Evolutionary conservation across 192 early-diverging fungal genomes (phyloP), one percentile per base, ranked within the genome.

Genomic region (Mortierella claussenii): DNA sequence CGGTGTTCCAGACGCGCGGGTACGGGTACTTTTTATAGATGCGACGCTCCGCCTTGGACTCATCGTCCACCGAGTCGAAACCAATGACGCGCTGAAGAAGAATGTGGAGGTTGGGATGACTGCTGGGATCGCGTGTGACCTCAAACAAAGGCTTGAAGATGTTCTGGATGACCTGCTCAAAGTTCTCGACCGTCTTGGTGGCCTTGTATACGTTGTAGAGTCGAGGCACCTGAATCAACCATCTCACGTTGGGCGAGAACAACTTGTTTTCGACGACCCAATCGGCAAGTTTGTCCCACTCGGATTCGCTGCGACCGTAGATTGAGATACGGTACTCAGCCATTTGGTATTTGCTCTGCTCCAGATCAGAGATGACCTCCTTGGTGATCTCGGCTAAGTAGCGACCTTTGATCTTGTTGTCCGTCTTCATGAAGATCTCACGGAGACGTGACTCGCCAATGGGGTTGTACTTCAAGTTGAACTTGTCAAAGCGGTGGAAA

Each of bases 381-480:
- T 95, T 94, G 40, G 96, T 97, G 53, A 98, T 85, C 54, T 98
- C 94, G 3, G 97, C 97, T 56, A 98, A 82, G 76, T 94, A 98
- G 31, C 90, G 82, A 33, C 97, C 97, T 15, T 92, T 63, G 58
- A 97, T 90, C 62, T 86, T 91, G 78, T 98, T 98, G 78, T 98
- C 96, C 0, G 95, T 95, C 85, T 98, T 98, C 82, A 98, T 84
- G 63, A 98, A 98, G 64, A 98, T 97, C 75, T 97, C 96, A 58
- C 97, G 83, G 46, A 98, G 79, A 64, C 97, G 94, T 23, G 94
- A 96, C 78, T 97, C 96, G 28, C 97, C 97, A 47, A 98, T 88
- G 9, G 97, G 97, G 64, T 96, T 96, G 81, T 98, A 98, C 79
- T 98, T 97, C 44, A 96, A 83, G 79, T 98, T 98, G 86, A 98